phyloP scores from a whole-genome alignment of 331 rosid genomes.

The Malus hybrid region DNA sequence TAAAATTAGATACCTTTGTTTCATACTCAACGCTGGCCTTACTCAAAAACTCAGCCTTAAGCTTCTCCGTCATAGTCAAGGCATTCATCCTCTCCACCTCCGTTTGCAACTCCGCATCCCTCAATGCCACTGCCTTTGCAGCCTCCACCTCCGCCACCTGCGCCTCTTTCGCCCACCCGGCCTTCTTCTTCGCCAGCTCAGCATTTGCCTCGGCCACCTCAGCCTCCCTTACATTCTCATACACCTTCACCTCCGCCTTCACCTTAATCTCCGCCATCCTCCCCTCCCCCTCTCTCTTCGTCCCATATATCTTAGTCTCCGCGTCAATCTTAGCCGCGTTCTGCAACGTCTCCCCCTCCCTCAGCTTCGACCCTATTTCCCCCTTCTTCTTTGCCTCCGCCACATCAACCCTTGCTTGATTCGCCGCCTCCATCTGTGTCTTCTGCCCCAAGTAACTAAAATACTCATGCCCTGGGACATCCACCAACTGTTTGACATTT shows the following conservation, averaged over 20 bases:
- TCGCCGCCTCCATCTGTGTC: conserved; percentile 63
- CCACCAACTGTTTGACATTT: conserved; percentile 53
- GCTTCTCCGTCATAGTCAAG: conserved; percentile 33
- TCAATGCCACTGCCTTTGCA: conserved; percentile 31
- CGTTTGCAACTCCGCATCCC: conserved; percentile 45
- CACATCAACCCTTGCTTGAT: conserved; percentile 56
- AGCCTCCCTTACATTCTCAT: conserved; percentile 22
- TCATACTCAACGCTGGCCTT: neutral
- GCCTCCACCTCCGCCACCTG: conserved; percentile 56
- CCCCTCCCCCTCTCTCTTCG: conserved; percentile 36
- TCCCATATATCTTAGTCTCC: conserved; percentile 39
- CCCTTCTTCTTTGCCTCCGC: conserved; percentile 60
- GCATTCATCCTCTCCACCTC: conserved; percentile 58
- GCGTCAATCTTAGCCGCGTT: conserved; percentile 55
- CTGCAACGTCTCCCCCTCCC: conserved; percentile 51
- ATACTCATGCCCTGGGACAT: conserved; percentile 53
- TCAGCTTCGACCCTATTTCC: conserved; percentile 34
- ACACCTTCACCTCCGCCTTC: conserved; percentile 15
- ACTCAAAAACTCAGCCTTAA: neutral
- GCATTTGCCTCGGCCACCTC: conserved; percentile 43
- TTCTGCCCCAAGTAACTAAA: conserved; percentile 63
- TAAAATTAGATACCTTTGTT: neutral
- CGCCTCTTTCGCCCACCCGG: conserved; percentile 24
- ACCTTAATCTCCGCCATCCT: conserved; percentile 42
- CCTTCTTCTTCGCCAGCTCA: conserved; percentile 43